Percentiles rank a stretch among this genome's conserved stretches.
Evolutionary conservation across 202 grass and related monocot species (phyloP).

Genomic region (Dendrocalamus latiflorus): DNA sequence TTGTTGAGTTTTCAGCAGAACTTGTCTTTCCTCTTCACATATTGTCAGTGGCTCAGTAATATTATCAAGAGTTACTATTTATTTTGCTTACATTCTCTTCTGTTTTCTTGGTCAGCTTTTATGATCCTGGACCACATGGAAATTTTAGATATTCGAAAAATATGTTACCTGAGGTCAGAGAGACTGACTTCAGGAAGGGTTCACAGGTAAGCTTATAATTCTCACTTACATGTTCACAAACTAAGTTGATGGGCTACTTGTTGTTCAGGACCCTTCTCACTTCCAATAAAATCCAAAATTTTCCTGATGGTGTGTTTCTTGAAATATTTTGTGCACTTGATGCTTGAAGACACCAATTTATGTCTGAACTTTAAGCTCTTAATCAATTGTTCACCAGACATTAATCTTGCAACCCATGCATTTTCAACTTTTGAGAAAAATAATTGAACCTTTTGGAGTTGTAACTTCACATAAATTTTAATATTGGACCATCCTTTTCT

Average conservation of each 20-base stretch:
- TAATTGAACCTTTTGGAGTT: not conserved
- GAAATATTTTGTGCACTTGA: not conserved
- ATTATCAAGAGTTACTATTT: no score
- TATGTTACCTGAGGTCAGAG: conserved; percentile 71
- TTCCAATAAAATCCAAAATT: no score
- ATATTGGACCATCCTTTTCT: not conserved
- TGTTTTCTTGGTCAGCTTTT: no score
- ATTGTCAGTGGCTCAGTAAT: no score
- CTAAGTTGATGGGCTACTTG: no score
- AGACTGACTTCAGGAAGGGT: conserved; percentile 67
- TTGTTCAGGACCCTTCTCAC: no score
- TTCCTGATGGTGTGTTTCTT: no score
- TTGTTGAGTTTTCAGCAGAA: no score
- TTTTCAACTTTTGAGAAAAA: not conserved
- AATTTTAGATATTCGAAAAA: conserved; percentile 77
- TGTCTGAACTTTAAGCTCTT: not conserved
- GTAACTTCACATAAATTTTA: not conserved
- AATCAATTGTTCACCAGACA: not conserved
- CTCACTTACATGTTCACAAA: no score
- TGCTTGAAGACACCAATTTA: not conserved
- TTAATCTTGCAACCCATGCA: not conserved
- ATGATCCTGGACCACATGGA: conserved; percentile 80
- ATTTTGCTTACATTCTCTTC: no score
- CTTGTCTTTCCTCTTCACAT: no score
- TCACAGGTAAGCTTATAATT: conserved; percentile 52